These are phyloP conservation scores for Danielozyma ontarioensis DNA, from an alignment of 805 yeast species.

Conservation along the genomic window DNA sequence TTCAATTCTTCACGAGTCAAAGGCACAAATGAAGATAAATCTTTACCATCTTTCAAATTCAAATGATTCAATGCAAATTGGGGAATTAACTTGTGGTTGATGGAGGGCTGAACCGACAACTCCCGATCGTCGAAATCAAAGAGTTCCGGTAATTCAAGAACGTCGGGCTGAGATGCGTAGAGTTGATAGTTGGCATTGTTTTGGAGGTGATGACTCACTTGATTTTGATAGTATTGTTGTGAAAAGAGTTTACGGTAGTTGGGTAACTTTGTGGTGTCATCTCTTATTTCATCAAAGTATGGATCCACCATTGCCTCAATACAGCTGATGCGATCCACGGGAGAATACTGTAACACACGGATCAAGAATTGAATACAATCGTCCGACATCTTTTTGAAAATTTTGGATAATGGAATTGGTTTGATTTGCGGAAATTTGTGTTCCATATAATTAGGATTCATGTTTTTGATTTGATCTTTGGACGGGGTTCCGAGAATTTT, in stretches of 20 bases:
- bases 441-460: constrained; percentile 97
- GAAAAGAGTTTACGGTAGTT: constrained; percentile 39
- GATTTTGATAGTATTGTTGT: constrained; percentile 29
- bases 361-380: constrained; percentile 55
- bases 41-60: constrained; percentile 17
- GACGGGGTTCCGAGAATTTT: constrained; percentile 95
- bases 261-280: constrained; percentile 32
- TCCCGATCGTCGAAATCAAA: constrained; percentile 51
- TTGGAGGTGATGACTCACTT: constrained; percentile 14
- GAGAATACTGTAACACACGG: constrained; percentile 62
- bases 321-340: constrained; percentile 58
- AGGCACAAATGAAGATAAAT: constrained; percentile 36
- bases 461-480: constrained; percentile 82
- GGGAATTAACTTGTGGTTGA: constrained; percentile 40
- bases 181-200: constrained; percentile 41
- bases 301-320: constrained; percentile 45
- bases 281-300: constrained; percentile 52
- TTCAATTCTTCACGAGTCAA: constrained; percentile 29
- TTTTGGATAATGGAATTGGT: constrained; percentile 67
- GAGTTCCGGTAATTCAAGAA: constrained; percentile 42
- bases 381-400: constrained; percentile 52
- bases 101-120: constrained; percentile 39
- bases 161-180: constrained; percentile 35
- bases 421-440: constrained; percentile 89
- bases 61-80: constrained; percentile 27